phyloP scores from a whole-genome alignment of 2,329 filamentous ascomycete genomes.

The Penicillium thymicola region DNA sequence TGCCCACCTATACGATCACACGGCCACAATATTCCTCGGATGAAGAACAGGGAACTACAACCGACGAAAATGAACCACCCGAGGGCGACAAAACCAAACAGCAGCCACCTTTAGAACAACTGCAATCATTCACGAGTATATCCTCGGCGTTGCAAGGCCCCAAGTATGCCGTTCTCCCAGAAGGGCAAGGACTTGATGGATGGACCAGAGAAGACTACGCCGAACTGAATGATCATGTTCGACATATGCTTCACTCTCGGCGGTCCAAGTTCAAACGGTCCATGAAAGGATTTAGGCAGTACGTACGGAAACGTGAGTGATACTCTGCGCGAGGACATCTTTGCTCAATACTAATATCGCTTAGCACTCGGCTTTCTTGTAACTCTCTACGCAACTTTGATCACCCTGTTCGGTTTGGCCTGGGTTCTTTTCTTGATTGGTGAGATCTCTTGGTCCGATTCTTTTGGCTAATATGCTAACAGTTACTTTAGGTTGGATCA shows the following conservation, averaged over 20 bases:
- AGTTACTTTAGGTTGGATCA: slow-evolving; percentile 64
- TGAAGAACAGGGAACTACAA: slow-evolving; percentile 27
- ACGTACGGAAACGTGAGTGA: slow-evolving; percentile 64
- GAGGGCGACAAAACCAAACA: slow-evolving; percentile 23
- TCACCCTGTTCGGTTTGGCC: slow-evolving; percentile 78
- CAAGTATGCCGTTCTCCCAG: slow-evolving; percentile 75
- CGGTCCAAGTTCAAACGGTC: slow-evolving; percentile 74
- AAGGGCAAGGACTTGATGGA: slow-evolving; percentile 66
- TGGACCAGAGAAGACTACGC: slow-evolving; percentile 73
- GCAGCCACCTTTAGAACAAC: slow-evolving; percentile 26
- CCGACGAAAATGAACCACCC: slow-evolving; percentile 27
- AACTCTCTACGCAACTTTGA: slow-evolving; percentile 76
- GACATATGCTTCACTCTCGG: slow-evolving; percentile 81
- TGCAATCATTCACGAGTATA: slow-evolving; percentile 55
- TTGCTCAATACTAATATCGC: background rate
- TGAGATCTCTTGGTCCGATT: slow-evolving; percentile 21
- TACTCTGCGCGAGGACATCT: background rate
- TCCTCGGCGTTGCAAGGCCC: slow-evolving; percentile 65
- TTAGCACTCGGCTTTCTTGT: slow-evolving; percentile 75
- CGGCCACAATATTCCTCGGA: slow-evolving; percentile 44
- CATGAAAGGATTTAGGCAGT: slow-evolving; percentile 77
- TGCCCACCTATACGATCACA: slow-evolving; percentile 73
- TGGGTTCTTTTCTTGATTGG: slow-evolving; percentile 92
- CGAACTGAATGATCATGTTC: slow-evolving; percentile 78
- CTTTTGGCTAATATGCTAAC: slow-evolving; percentile 3